Evolutionary conservation across 352 stramenopile genomes (phyloP).

Genomic region (Elongisporangium undulatum): DNA sequence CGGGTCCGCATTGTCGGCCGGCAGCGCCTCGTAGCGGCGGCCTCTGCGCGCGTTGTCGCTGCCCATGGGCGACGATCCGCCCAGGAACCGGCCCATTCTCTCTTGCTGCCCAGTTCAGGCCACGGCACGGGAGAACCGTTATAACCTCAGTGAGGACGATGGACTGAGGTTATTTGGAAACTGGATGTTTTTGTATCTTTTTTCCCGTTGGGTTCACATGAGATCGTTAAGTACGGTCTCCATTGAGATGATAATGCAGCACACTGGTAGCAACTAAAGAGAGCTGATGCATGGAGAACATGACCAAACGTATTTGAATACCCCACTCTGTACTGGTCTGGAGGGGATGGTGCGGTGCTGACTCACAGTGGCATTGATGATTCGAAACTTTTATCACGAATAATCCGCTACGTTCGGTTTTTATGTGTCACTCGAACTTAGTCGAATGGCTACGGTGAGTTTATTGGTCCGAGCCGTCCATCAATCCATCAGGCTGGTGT

Average conservation of each 20-base stretch:
- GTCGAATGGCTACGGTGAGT: background rate
- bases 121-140: background rate
- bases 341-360: no score
- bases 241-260: no score
- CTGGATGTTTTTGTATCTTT: background rate
- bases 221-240: background rate
- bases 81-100: conserved; percentile 57
- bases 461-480: no score
- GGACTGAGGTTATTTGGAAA: background rate
- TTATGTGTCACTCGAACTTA: background rate
- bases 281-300: no score
- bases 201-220: background rate
- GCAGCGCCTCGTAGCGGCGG: conserved; percentile 56
- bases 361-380: background rate
- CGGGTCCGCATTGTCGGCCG: conserved; percentile 29
- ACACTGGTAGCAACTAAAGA: no score
- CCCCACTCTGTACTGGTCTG: background rate
- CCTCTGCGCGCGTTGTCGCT: conserved; percentile 25
- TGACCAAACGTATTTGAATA: background rate
- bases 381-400: background rate
- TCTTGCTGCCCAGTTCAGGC: background rate
- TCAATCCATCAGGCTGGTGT: background rate
- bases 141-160: background rate
- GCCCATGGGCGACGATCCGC: conserved; percentile 23
- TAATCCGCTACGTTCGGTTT: background rate